Evolutionary conservation across 2,329 filamentous ascomycete species (phyloP), one percentile per base, ranked within the genome.

Genomic region (Beauveria varroae): DNA sequence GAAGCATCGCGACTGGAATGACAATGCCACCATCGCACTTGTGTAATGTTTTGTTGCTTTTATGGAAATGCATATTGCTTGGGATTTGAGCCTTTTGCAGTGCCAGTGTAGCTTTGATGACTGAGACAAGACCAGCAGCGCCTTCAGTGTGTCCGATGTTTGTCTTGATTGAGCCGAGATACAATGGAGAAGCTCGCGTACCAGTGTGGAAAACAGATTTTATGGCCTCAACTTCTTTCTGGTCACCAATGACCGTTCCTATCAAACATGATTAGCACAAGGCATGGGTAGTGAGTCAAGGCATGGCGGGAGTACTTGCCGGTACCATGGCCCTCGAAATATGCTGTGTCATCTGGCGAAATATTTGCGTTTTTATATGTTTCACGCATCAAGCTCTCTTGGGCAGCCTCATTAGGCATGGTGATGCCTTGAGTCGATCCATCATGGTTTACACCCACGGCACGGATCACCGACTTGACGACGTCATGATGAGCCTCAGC

Each of bases 101-200:
- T 69, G 76, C 77, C 62, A 81, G 64, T 3, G 75, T 75, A 0
- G 76, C 75, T 65, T 81, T 81, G 63, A 81, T 77, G 22, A 81
- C 67, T 6, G 74, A 76, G 0, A 75, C 76, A 40, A 81, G 74
- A 28, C 79, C 78, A 1, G 75, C 76, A 0, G 78, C 76, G 1
- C 73, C 77, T 64, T 81, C 79, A 7, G 77, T 60, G 66, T 81
- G 79, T 9, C 79, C 79, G 37, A 79, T 75, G 60, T 78, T 79
- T 1, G 76, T 75, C 56, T 79, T 79, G 5, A 79, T 73, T 0
- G 76, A 78, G 12, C 77, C 77, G 7, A 78, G 72, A 56, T 70
- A 76, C 1, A 70, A 57, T 3, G 60, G 52, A 20, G 6, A 55
- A n/a, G n/a, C n/a, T n/a, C n/a, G n/a, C n/a, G n/a, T n/a, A n/a